Evolutionary conservation across 2,329 filamentous ascomycete genomes (phyloP).

Genomic region (Blastomyces emzantsi): DNA sequence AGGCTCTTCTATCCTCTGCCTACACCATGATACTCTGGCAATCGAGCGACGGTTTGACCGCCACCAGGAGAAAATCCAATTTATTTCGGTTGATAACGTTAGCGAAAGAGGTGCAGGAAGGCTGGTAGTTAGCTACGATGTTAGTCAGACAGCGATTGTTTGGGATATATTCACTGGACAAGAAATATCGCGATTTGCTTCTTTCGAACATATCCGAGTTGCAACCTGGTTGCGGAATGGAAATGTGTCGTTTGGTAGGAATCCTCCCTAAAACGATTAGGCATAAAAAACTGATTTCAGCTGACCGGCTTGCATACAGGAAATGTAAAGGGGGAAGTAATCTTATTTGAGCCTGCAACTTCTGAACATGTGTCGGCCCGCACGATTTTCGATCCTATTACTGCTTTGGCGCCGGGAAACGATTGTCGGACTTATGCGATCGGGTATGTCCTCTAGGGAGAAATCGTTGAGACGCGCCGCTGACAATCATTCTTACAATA

Average conservation of each 20-base stretch:
- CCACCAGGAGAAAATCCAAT: slow-evolving; percentile 72
- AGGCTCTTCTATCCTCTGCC: slow-evolving; percentile 70
- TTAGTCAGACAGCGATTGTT: slow-evolving; percentile 82
- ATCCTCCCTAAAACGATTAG: slow-evolving; percentile 6
- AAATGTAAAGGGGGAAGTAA: slow-evolving; percentile 85
- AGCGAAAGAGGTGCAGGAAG: slow-evolving; percentile 79
- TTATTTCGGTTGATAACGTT: slow-evolving; percentile 82
- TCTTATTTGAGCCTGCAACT: slow-evolving; percentile 86
- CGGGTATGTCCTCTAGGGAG: slow-evolving; percentile 10
- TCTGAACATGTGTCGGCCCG: slow-evolving; percentile 85
- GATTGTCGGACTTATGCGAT: slow-evolving; percentile 96
- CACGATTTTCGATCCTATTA: slow-evolving; percentile 92
- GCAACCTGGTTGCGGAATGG: slow-evolving; percentile 96
- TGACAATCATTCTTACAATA: slow-evolving; percentile 32
- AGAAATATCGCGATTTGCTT: slow-evolving; percentile 83
- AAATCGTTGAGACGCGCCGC: neutral
- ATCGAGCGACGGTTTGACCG: slow-evolving; percentile 78
- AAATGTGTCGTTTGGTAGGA: slow-evolving; percentile 81
- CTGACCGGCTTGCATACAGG: slow-evolving; percentile 50
- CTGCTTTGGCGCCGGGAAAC: slow-evolving; percentile 76
- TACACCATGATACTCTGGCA: slow-evolving; percentile 85
- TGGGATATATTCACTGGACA: slow-evolving; percentile 93
- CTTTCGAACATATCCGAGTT: slow-evolving; percentile 75
- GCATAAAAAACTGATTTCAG: slow-evolving; percentile 6
- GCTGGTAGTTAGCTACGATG: slow-evolving; percentile 87